Percentiles rank a stretch among this genome's conserved stretches.
These are phyloP conservation scores for Solanum habrochaites DNA, from an alignment of 257 asterid genomes.

Conservation along the genomic window DNA sequence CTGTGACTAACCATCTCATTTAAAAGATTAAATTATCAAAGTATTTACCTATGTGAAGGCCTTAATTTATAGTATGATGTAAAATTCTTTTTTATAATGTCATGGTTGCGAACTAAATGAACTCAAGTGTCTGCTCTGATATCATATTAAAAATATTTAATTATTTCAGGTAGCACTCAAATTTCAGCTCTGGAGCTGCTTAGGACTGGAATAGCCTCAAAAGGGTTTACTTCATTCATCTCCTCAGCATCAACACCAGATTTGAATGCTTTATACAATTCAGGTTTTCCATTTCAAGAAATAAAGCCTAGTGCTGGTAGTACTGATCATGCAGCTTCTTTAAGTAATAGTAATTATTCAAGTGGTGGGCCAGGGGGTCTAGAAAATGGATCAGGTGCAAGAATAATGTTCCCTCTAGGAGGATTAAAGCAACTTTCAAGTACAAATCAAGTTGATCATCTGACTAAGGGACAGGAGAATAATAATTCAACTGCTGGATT, in stretches of 20 bases:
- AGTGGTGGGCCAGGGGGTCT: constrained; percentile 1
- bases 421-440: constrained; percentile 18
- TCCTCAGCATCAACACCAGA: constrained; percentile 9
- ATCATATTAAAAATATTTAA: no score
- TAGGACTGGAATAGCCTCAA: constrained; percentile 25
- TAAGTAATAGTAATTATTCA: constrained; percentile 5
- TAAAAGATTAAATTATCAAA: no score
- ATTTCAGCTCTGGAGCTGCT: constrained; percentile 40
- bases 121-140: background rate
- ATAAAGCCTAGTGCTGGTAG: constrained; percentile 21
- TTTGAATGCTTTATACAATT: constrained; percentile 10
- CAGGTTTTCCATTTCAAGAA: constrained; percentile 54
- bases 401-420: constrained; percentile 45
- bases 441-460: constrained; percentile 19
- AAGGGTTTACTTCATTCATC: constrained; percentile 20
- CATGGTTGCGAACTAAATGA: background rate
- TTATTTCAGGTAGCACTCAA: constrained; percentile 5
- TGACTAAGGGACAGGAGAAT: constrained; percentile 35
- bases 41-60: background rate
- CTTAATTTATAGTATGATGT: no score
- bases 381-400: constrained; percentile 22
- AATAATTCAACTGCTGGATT: constrained; percentile 39
- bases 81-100: no score
- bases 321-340: constrained; percentile 7
- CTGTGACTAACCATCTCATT: no score